Conservation (phyloP, 257 asterid species). For the Cordia subcordata region DNA sequence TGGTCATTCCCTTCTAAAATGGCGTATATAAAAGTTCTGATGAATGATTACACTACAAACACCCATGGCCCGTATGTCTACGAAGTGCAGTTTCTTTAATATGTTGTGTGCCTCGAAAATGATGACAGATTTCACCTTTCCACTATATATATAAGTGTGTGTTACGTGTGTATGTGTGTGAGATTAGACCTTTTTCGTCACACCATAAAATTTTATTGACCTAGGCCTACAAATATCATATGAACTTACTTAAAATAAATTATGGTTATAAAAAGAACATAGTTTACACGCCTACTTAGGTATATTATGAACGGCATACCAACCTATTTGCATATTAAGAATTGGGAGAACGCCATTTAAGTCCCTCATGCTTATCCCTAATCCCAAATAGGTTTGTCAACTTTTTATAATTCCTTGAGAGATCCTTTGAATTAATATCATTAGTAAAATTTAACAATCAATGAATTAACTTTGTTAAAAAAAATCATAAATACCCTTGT, state of each 20-base stretch:
- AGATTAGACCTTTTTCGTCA: too few relatives aligned
- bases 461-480: too few relatives aligned
- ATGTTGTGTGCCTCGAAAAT: conserved; percentile 29
- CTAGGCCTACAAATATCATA: conserved; percentile 25
- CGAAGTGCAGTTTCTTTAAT: conserved; percentile 22
- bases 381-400: too few relatives aligned
- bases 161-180: too few relatives aligned
- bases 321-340: background rate
- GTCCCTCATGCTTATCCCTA: too few relatives aligned
- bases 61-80: conserved; percentile 26
- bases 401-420: too few relatives aligned
- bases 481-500: too few relatives aligned
- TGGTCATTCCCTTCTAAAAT: background rate
- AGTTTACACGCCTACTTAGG: conserved; percentile 28
- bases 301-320: background rate
- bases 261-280: conserved; percentile 6
- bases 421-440: too few relatives aligned
- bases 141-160: too few relatives aligned
- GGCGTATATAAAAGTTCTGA: background rate
- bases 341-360: too few relatives aligned
- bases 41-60: background rate
- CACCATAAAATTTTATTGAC: too few relatives aligned
- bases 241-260: background rate
- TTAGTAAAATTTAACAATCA: too few relatives aligned
- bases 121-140: conserved; percentile 39